Evolutionary conservation across 169 alveolate species (phyloP), one percentile per base, ranked within the genome.

Genomic region (Plasmodium adleri): DNA sequence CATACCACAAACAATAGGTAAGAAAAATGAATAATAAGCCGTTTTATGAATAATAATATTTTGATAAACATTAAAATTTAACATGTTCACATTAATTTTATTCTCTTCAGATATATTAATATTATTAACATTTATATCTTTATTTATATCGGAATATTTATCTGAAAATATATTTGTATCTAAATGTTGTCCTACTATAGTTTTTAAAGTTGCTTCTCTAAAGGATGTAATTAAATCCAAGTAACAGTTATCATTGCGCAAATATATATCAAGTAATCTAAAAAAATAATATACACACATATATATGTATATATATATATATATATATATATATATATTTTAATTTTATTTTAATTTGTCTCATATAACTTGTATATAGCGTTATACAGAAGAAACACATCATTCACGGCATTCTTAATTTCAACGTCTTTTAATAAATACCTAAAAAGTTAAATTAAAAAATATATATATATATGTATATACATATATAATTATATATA

Each of bases 1-100:
- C 94, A 59, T n/a, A 94, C 96, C 96, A 52, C 93, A 86, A 0
- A 88, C 72, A 20, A 94, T 88, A 76, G 96, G 96, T 28, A 94
- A 62, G 60, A 78, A 92, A 63, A 94, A 94, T 28, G 96, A 88
- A 52, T 94, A 94, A 58, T 94, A 92, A 7, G 95, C 88, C 15
- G 96, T 94, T 88, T 94, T 94, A 67, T 94, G 90, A 28, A 80
- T 62, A 58, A 80, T 73, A 8, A 80, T 62, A 49, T 80, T 80
- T 80, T 80, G n/a, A 26, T 80, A 80, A 24, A 80, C 73, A 1
- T 68, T 32, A 45, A 80, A 80, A 68, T 80, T 80, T 2, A 80
- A 17, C 90, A 80, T 68, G 10, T 80, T 56, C 3, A 59, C 56
- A 68, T 80, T 80, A 43, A 80, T 63, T 28, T 17, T 26, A 5